These are phyloP conservation scores for Prunus davidiana DNA, from an alignment of 306 rosid genomes.

Conservation along the genomic window DNA sequence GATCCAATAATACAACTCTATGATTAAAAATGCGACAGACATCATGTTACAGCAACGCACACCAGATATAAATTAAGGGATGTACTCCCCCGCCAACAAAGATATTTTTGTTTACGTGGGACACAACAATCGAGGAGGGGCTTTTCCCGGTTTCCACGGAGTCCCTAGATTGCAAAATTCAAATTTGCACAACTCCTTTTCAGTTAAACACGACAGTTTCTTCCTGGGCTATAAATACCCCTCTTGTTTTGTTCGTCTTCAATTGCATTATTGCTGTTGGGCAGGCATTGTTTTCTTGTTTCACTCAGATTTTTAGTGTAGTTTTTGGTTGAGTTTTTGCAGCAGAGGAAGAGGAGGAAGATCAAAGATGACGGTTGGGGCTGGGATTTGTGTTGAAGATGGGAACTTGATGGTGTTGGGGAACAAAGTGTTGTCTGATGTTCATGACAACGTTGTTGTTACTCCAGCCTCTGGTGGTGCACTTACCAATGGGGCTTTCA, in stretches of 20 bases:
- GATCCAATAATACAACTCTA: not conserved
- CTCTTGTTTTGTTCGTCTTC: not conserved
- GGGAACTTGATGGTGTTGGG: constrained; percentile 72
- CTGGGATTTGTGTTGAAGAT: constrained; percentile 62
- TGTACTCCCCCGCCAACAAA: constrained; percentile 4
- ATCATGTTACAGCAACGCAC: not conserved
- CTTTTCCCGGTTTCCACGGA: not conserved
- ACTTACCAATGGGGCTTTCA: constrained; percentile 69
- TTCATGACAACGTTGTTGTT: constrained; percentile 50
- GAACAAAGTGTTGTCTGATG: constrained; percentile 46
- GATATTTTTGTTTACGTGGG: not conserved
- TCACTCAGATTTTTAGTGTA: not conserved
- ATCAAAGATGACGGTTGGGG: constrained; percentile 71
- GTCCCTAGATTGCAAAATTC: constrained; percentile 22
- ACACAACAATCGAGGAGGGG: constrained; percentile 6
- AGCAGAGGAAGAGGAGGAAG: not conserved
- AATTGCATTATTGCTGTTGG: not conserved
- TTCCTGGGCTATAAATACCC: constrained; percentile 3
- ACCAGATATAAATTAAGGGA: not conserved
- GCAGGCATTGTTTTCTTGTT: not conserved
- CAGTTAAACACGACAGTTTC: not conserved
- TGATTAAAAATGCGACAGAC: not conserved
- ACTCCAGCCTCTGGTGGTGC: constrained; percentile 56
- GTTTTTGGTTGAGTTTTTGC: not conserved
- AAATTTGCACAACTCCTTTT: constrained; percentile 9